Evolutionary conservation across 208 protist species (phyloP).

Genomic region (Acanthamoeba triangularis): DNA sequence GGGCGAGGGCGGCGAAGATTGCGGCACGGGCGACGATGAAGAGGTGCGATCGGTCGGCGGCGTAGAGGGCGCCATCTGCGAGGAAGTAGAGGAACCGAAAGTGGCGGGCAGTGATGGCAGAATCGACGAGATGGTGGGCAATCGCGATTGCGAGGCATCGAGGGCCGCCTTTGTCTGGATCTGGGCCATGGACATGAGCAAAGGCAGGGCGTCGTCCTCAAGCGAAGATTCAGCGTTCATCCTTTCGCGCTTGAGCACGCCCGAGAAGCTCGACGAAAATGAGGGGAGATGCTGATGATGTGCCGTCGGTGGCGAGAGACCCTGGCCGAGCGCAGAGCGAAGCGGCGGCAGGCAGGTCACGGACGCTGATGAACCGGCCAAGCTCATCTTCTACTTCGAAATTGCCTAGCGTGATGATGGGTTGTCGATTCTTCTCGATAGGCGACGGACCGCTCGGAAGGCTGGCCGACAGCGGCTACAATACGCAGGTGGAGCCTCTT

Average conservation of each 20-base stretch:
- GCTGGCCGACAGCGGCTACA: not conserved
- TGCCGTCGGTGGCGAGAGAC: not conserved
- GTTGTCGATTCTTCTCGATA: not conserved
- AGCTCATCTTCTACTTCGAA: not conserved
- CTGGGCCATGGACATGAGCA: not conserved
- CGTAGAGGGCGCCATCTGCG: not conserved
- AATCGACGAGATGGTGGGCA: constrained; percentile 1
- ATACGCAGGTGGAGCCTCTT: too few relatives aligned
- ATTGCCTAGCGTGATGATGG: not conserved
- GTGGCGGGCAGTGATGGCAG: not conserved
- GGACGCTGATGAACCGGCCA: not conserved
- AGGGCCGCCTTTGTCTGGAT: not conserved
- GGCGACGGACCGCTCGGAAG: not conserved
- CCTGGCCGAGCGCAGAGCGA: not conserved
- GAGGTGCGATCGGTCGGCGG: not conserved
- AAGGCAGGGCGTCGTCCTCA: not conserved
- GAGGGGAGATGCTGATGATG: not conserved
- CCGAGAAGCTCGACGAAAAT: not conserved
- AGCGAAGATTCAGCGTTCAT: not conserved
- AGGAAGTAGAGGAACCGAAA: not conserved
- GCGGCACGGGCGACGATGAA: not conserved
- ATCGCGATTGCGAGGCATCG: not conserved
- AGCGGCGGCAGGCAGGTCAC: not conserved
- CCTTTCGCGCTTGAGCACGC: too few relatives aligned
- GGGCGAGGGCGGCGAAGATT: not conserved